phyloP scores from a whole-genome alignment of 2,329 filamentous ascomycete genomes.

The Pseudomassariella vexata region DNA sequence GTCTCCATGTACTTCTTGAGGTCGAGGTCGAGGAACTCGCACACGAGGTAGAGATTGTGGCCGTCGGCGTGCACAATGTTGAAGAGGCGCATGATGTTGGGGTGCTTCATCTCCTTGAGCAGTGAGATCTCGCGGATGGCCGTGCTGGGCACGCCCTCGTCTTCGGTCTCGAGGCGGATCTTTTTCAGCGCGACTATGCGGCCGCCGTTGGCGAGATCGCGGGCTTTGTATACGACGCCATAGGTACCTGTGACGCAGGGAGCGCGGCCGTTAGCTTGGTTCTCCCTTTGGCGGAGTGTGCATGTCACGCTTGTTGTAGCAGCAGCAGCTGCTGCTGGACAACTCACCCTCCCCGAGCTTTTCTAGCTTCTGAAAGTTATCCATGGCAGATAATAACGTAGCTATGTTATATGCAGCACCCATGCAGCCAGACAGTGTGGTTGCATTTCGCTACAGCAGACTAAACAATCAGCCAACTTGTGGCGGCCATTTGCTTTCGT shows the following conservation, averaged over 20 bases:
- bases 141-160: slow-evolving; percentile 87
- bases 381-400: slow-evolving; percentile 58
- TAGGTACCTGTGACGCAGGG: too few species aligned
- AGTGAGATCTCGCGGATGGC: slow-evolving; percentile 92
- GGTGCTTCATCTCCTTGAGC: slow-evolving; percentile 89
- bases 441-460: too few species aligned
- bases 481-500: too few species aligned
- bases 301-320: too few species aligned
- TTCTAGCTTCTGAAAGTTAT: slow-evolving; percentile 95
- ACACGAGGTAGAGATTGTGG: slow-evolving; percentile 89
- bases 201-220: slow-evolving; percentile 73
- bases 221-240: slow-evolving; percentile 91
- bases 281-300: too few species aligned
- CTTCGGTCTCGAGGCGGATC: slow-evolving; percentile 89
- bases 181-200: slow-evolving; percentile 92
- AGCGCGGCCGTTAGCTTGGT: too few species aligned
- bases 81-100: slow-evolving; percentile 79
- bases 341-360: slow-evolving; percentile 90
- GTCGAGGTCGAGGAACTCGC: slow-evolving; percentile 86
- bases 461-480: too few species aligned
- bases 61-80: slow-evolving; percentile 95
- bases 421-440: too few species aligned
- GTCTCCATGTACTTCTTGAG: slow-evolving; percentile 97
- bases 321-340: too few species aligned
- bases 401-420: too few species aligned